Percentiles rank a stretch among this genome's conserved stretches.
phyloP scores from a whole-genome alignment of 108 stramenopile genomes.

The Cyclotella cryptica region DNA sequence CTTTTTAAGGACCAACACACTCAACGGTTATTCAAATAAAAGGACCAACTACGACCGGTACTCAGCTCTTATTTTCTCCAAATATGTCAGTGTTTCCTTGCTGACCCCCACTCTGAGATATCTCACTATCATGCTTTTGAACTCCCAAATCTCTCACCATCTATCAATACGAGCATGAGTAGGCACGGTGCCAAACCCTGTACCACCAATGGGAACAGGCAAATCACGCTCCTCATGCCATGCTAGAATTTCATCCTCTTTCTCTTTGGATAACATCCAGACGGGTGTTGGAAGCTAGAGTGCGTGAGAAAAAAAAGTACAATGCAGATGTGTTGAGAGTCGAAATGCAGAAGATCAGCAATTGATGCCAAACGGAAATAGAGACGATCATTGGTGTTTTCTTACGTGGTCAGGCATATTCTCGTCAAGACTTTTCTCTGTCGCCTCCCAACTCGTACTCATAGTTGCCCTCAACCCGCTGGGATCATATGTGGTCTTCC shows the following conservation, averaged over 20 bases:
- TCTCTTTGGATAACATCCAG: slow-evolving; percentile 65
- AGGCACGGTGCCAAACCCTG: slow-evolving; percentile 63
- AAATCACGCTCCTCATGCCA: slow-evolving; percentile 87
- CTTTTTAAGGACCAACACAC: too few species aligned
- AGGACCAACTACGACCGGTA: too few species aligned
- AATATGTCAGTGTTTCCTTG: too few species aligned
- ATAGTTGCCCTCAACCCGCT: slow-evolving; percentile 85
- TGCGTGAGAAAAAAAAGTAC: background rate
- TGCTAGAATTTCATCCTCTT: slow-evolving; percentile 69
- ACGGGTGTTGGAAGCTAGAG: slow-evolving; percentile 72
- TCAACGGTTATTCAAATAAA: too few species aligned
- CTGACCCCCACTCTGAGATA: too few species aligned
- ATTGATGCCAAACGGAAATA: background rate
- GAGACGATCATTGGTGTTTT: slow-evolving; percentile 5
- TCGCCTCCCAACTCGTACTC: slow-evolving; percentile 73
- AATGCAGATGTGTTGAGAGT: background rate
- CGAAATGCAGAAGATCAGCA: background rate
- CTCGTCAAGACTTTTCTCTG: slow-evolving; percentile 71
- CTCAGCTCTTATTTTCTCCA: too few species aligned
- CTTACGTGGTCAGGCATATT: slow-evolving; percentile 88
- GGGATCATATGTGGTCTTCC: slow-evolving; percentile 80
- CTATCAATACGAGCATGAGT: slow-evolving; percentile 68
- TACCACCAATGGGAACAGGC: slow-evolving; percentile 80
- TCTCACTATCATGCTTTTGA: too few species aligned
- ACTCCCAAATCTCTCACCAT: slow-evolving; percentile 59